Evolutionary conservation across 371 early-diverging fungal genomes (phyloP), one percentile per base, ranked within the genome.

Genomic region (Rhizopus delemar): DNA sequence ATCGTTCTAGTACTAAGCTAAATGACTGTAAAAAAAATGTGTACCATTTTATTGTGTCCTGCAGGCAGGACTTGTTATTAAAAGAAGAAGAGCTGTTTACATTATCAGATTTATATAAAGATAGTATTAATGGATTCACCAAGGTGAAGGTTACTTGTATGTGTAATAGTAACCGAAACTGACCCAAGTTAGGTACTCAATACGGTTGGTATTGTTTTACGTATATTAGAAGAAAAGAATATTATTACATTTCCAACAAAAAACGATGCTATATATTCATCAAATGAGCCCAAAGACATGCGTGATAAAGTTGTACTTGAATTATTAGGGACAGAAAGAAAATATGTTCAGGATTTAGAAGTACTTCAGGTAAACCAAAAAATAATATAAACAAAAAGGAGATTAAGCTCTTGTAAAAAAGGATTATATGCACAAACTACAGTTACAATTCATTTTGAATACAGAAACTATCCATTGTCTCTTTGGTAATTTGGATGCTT

Each of bases 111-210:
- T 73, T 96, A 31, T 94, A 90, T 67, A 88, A 90, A 65, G 95
- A 98, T 62, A 96, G 96, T 71, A 97, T 95, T 32, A 92, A 92
- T 67, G 93, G 91, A 33, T 93, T 96, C 70, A 90, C 96, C 63
- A 97, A 94, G 86, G 96, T 96, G 82, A 45, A 5, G 0, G 8
- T 43, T 13, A 43, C 22, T 22, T n/a, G 15, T 43, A 43, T 15
- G 5, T 11, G 7, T 5, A 5, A 43, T 5, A 43, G 43, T 43
- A 39, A 7, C 39, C 8, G n/a, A 43, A 11, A 43, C 43, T 43
- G 0, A 43, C 13, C 4, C n/a, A 43, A 43, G 8, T n/a, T 53
- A 78, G 79, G 76, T 78, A 41, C 72, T 92, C 56, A 86, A 87
- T 54, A 90, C 90, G 4, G 85, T 90, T 29, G 75, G 83, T 59